Evolutionary conservation across 768 basidiomycete genomes (phyloP), one percentile per base, ranked within the genome.

Genomic region (Tulasnella sp.): DNA sequence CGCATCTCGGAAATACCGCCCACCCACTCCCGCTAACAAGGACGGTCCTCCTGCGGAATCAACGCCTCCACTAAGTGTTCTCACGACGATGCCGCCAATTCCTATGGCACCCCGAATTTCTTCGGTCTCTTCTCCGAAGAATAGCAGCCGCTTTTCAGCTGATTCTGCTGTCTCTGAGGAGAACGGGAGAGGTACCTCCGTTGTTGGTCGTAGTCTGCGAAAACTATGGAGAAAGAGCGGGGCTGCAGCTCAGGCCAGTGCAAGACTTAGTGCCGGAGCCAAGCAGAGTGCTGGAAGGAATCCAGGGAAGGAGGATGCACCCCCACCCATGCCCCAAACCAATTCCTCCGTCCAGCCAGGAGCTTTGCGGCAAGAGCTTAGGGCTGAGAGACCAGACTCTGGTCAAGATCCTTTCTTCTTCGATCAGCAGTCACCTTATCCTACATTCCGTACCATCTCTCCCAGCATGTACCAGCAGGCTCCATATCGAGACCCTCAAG

Each of bases 211-310:
- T 82, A 87, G 87, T 77, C 87, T 94, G 80, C 91, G 88, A 82
- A 91, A 88, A 78, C 81, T 94, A 29, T 94, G 93, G 93, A 88
- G 91, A 79, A 92, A 87, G 86, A 91, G 90, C 79, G 89, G 86
- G 74, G 88, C 87, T 79, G 87, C 76, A 3, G 81, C 80, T 81
- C 86, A 37, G 74, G 77, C 77, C 75, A 67, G 67, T 58, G 54
- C 67, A 29, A 67, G 54, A 74, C 67, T 73, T 73, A 54, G 34
- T 76, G 40, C 54, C 14, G 15, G 67, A 36, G 58, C 40, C 76
- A 73, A 54, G 37, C 75, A 54, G 58, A 25, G 31, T 72, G 49
- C 67, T 54, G 45, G 29, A 67, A 40, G 34, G 68, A 68, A n/a
- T 73, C 36, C 52, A 58, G 52, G 71, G 45, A 39, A 25, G 19